A percentile compares a stretch with the other conserved stretches of the same genome.
Evolutionary conservation across 164 flowering plant genomes (phyloP).

Genomic region (Tetrastigma voinierianum): DNA sequence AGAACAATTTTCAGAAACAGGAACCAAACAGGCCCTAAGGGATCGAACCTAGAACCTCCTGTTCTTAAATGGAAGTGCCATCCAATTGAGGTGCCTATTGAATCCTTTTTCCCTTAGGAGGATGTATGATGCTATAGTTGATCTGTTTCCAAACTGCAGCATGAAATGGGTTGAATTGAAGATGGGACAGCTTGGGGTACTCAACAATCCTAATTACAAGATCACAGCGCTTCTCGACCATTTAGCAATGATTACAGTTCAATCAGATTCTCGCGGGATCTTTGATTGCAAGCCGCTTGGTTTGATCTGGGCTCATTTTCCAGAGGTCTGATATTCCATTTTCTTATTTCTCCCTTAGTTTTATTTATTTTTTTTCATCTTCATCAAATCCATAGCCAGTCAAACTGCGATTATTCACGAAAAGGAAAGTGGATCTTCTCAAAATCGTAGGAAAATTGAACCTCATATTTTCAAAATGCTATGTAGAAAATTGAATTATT

Average conservation of each 20-base stretch:
- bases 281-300: slow-evolving; percentile 98
- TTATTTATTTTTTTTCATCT: not conserved
- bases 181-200: slow-evolving; percentile 98
- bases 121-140: not conserved
- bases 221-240: slow-evolving; percentile 94
- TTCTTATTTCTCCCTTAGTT: not conserved
- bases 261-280: slow-evolving; percentile 76
- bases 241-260: slow-evolving; percentile 95
- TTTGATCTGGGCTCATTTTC: slow-evolving; percentile 88
- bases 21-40: too few relatives aligned
- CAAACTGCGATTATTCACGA: too few relatives aligned
- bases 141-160: slow-evolving; percentile 43
- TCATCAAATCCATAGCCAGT: too few relatives aligned
- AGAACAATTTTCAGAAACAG: too few relatives aligned
- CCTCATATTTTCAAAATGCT: not conserved
- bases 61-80: too few relatives aligned
- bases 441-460: too few relatives aligned
- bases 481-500: not conserved
- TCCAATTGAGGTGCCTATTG: too few relatives aligned
- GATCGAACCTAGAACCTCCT: too few relatives aligned
- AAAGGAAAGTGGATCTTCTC: too few relatives aligned
- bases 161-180: slow-evolving; percentile 98
- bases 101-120: not conserved
- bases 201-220: slow-evolving; percentile 85
- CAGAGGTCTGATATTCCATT: slow-evolving; percentile 53